Conservation (phyloP, 495 filamentous ascomycete species). For the Cladorrhinum samala region DNA sequence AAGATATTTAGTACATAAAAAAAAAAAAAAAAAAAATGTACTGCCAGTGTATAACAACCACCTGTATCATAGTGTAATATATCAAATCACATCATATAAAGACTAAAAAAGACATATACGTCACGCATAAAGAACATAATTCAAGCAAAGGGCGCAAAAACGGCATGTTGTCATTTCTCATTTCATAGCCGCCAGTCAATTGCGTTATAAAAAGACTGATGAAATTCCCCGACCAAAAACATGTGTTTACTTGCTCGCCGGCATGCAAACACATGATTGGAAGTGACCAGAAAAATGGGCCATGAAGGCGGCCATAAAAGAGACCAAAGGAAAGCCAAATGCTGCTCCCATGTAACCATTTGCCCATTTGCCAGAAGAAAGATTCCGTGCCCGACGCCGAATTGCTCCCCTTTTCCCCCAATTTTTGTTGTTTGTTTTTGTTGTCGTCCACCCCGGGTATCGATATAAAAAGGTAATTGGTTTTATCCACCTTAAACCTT, state of each 20-base stretch:
- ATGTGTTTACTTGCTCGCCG: neutral
- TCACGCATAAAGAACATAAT: too few relatives aligned
- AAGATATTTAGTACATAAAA: slow-evolving; percentile 13
- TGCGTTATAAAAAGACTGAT: neutral
- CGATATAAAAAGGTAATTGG: too few relatives aligned
- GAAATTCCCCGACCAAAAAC: neutral
- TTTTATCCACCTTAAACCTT: slow-evolving; percentile 77
- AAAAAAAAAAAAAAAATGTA: too few relatives aligned
- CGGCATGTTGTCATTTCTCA: neutral
- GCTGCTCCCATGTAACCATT: neutral
- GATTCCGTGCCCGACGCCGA: slow-evolving; percentile 2
- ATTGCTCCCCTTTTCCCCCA: neutral
- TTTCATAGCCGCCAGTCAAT: neutral
- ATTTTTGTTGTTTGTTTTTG: too few relatives aligned
- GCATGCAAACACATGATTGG: neutral
- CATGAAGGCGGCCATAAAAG: neutral
- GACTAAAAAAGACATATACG: too few relatives aligned
- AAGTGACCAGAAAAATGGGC: too few relatives aligned
- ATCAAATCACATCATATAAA: too few relatives aligned
- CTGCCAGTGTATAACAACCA: too few relatives aligned
- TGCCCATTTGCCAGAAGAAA: neutral
- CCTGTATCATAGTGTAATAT: neutral
- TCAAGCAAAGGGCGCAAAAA: too few relatives aligned
- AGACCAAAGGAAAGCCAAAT: slow-evolving; percentile 5
- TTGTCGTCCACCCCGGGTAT: slow-evolving; percentile 11